Conservation (phyloP, 2,329 filamentous ascomycete species). For the Sclerotinia borealis region DNA sequence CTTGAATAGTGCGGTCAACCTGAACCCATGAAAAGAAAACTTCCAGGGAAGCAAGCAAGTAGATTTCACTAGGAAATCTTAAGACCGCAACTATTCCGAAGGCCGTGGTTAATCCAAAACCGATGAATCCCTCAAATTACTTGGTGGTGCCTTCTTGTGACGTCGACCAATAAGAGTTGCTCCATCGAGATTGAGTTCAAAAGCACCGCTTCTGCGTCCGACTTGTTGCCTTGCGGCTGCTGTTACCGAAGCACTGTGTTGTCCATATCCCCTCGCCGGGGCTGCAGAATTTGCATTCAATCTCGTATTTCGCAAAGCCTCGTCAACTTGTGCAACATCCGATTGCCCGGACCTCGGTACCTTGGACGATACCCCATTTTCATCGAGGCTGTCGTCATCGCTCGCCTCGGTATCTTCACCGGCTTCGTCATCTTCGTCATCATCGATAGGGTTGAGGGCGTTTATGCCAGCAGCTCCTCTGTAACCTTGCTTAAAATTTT, state of each 20-base stretch:
- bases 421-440: constrained; percentile 62
- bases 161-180: constrained; percentile 79
- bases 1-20: not conserved
- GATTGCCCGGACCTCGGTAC: constrained; percentile 59
- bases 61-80: too few species aligned
- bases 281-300: constrained; percentile 61
- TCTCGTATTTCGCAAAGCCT: constrained; percentile 78
- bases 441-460: constrained; percentile 57
- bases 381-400: constrained; percentile 54
- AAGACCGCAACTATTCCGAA: too few species aligned
- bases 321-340: constrained; percentile 68
- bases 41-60: not conserved
- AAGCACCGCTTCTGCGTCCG: constrained; percentile 66
- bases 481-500: constrained; percentile 71
- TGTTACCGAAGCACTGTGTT: constrained; percentile 79
- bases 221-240: constrained; percentile 80
- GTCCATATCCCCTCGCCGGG: constrained; percentile 66
- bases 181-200: constrained; percentile 87
- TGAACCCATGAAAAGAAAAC: not conserved
- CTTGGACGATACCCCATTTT: constrained; percentile 50
- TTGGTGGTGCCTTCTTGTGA: constrained; percentile 41
- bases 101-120: constrained; percentile 17
- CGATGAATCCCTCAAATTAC: constrained; percentile 26
- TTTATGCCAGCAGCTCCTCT: constrained; percentile 58
- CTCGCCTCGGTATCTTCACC: too few species aligned